Conservation (phyloP, 257 asterid genomes). For the Nyctanthes arbortristis region DNA sequence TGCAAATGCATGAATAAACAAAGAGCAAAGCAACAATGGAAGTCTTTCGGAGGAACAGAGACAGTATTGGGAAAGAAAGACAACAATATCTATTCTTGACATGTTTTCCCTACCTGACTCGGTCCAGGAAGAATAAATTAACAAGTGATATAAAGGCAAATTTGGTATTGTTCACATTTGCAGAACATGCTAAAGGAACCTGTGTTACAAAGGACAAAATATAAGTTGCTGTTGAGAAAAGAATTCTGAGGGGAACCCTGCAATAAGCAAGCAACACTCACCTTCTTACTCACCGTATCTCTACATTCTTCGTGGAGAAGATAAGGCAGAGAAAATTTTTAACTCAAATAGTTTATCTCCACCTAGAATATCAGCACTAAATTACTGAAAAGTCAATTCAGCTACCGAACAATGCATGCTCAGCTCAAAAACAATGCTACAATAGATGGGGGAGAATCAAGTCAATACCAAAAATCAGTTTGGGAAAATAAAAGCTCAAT, state of each 20-base stretch:
- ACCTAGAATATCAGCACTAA: neutral
- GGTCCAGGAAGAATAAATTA: neutral
- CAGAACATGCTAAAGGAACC: conserved; percentile 14
- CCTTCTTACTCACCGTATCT: neutral
- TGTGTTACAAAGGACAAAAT: neutral
- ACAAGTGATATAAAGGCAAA: neutral
- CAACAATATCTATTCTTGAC: conserved; percentile 1
- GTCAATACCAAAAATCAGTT: conserved; percentile 1
- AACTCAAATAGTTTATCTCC: neutral
- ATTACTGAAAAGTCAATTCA: neutral
- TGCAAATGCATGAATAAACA: neutral
- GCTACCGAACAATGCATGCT: neutral
- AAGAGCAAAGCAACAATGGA: neutral
- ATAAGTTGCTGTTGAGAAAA: neutral
- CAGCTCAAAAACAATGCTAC: neutral
- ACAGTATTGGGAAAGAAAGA: neutral
- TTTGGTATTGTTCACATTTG: neutral
- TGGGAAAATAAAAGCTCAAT: neutral
- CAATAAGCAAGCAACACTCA: neutral
- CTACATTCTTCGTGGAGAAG: neutral
- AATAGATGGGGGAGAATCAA: neutral
- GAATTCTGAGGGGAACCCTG: neutral
- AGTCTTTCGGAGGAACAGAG: neutral
- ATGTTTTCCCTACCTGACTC: neutral
- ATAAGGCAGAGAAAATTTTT: neutral